phyloP scores from a whole-genome alignment of 1,139 yeast genomes.

The Torulaspora pretoriensis region DNA sequence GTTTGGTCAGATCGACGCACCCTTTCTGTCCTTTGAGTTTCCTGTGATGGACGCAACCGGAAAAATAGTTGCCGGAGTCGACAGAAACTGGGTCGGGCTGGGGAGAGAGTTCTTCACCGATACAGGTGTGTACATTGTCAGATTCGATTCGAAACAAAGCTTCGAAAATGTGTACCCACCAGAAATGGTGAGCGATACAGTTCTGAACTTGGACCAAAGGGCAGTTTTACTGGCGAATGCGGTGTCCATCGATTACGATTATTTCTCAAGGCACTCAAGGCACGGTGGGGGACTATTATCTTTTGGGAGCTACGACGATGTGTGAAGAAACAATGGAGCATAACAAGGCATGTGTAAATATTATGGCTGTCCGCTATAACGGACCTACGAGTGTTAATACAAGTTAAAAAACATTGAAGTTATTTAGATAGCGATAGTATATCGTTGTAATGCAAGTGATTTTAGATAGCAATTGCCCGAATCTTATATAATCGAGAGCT shows the following conservation, averaged over 20 bases:
- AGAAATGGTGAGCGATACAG: conserved; percentile 23
- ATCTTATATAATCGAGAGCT: conserved; percentile 2
- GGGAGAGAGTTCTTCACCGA: conserved; percentile 92
- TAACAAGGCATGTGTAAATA: not conserved
- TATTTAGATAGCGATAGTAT: not conserved
- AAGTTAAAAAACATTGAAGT: too few species aligned
- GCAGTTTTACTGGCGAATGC: conserved; percentile 85
- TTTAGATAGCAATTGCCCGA: conserved; percentile 1
- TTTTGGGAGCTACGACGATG: conserved; percentile 40
- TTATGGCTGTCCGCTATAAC: not conserved
- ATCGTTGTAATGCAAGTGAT: not conserved
- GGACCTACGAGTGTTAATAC: too few species aligned
- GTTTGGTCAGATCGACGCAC: conserved; percentile 83
- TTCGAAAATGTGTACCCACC: conserved; percentile 30
- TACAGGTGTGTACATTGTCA: conserved; percentile 81
- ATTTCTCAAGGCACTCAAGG: conserved; percentile 82
- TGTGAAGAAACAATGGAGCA: not conserved
- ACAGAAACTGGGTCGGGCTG: conserved; percentile 91
- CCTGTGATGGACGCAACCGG: conserved; percentile 62
- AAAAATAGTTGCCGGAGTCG: conserved; percentile 67
- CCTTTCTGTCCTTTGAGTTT: conserved; percentile 80
- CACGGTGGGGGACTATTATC: conserved; percentile 41
- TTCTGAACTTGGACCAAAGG: conserved; percentile 69
- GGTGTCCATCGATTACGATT: conserved; percentile 89
- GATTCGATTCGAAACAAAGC: conserved; percentile 65